phyloP scores from a whole-genome alignment of 306 rosid species.

The Lagenaria siceraria region DNA sequence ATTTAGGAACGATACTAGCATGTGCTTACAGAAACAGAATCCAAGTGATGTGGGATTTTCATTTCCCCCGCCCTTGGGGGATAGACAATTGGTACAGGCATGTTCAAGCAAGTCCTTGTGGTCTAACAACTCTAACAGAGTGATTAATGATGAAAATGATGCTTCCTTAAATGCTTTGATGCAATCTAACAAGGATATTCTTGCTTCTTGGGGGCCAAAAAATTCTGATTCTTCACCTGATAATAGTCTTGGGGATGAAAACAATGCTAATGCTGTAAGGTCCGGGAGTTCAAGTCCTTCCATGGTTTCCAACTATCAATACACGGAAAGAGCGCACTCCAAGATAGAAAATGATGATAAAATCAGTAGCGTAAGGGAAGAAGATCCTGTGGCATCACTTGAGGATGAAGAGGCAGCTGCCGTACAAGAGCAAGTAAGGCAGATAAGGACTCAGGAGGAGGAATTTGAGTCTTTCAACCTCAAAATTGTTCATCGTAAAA shows the following conservation, averaged over 20 bases:
- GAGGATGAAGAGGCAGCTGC: constrained; percentile 98
- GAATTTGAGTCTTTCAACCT: constrained; percentile 97
- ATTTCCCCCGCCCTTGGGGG: constrained; percentile 63
- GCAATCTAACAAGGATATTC: constrained; percentile 53
- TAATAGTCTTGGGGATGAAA: constrained; percentile 61
- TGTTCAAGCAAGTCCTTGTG: constrained; percentile 48
- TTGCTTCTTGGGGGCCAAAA: constrained; percentile 55
- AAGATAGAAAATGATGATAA: constrained; percentile 68
- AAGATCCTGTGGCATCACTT: constrained; percentile 57
- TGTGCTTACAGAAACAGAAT: constrained; percentile 31
- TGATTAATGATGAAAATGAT: constrained; percentile 38
- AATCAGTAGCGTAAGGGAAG: constrained; percentile 47
- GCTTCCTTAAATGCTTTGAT: constrained; percentile 38
- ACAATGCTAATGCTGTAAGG: constrained; percentile 39
- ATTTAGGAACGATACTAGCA: constrained; percentile 34
- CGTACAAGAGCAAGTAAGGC: constrained; percentile 97
- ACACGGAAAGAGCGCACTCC: constrained; percentile 55
- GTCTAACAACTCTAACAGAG: constrained; percentile 42
- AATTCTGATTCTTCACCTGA: constrained; percentile 71
- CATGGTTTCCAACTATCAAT: constrained; percentile 65
- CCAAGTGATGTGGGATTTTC: constrained; percentile 61
- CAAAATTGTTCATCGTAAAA: constrained; percentile 93
- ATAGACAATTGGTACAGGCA: constrained; percentile 38
- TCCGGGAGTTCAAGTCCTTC: constrained; percentile 67
- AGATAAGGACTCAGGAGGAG: constrained; percentile 91